Conservation (phyloP, 2,329 filamentous ascomycete species). For the Aureobasidium musti region DNA sequence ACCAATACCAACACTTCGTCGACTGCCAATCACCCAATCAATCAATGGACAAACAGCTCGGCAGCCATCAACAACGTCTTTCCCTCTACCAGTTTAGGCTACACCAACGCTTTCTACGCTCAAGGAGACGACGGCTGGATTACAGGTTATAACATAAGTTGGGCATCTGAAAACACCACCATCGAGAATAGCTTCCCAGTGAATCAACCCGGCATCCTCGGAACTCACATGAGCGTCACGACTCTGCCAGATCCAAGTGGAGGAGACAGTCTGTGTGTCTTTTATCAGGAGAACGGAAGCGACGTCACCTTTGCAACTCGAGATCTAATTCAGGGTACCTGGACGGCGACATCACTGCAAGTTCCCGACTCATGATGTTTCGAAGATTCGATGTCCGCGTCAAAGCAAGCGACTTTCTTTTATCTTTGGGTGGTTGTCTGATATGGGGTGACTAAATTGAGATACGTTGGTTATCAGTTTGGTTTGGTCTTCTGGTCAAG, state of each 20-base stretch:
- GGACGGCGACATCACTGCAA: constrained; percentile 33
- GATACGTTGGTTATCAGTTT: background rate
- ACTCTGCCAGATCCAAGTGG: constrained; percentile 40
- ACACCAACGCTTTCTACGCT: constrained; percentile 48
- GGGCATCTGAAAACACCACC: constrained; percentile 45
- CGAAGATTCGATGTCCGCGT: background rate
- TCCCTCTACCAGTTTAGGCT: constrained; percentile 46
- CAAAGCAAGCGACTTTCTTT: background rate
- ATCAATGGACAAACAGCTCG: constrained; percentile 42
- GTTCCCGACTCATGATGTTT: constrained; percentile 10
- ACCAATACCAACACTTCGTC: constrained; percentile 41
- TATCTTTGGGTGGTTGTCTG: background rate
- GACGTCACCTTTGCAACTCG: constrained; percentile 39
- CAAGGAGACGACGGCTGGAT: constrained; percentile 40
- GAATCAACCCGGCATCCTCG: constrained; percentile 41
- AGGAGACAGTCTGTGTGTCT: constrained; percentile 39
- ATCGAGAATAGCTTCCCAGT: constrained; percentile 42
- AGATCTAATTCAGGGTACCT: constrained; percentile 39
- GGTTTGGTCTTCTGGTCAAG: background rate
- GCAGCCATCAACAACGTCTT: constrained; percentile 43
- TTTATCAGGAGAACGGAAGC: constrained; percentile 39
- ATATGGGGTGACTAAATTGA: background rate
- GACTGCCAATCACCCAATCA: constrained; percentile 44
- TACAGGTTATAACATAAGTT: constrained; percentile 46
- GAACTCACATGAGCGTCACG: constrained; percentile 47